Conservation (phyloP, 1,284 basidiomycete genomes). For the Afroboletus lepidellus region DNA sequence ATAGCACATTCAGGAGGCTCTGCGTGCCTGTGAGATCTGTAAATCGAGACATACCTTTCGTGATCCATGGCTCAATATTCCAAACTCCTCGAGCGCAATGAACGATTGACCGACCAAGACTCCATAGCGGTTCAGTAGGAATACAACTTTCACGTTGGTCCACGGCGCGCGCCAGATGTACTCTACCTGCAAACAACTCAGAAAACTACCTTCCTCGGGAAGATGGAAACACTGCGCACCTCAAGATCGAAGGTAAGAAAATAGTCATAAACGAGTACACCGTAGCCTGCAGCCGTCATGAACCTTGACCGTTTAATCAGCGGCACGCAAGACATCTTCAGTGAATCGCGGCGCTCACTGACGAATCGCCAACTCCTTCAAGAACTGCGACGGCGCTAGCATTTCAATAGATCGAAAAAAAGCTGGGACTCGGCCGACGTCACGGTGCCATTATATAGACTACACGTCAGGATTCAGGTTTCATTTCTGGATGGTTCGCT, state of each 20-base stretch:
- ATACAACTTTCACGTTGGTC: slow-evolving; percentile 10
- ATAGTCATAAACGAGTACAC: slow-evolving; percentile 17
- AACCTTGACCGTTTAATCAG: neutral
- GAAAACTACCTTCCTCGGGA: neutral
- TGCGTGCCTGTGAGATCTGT: neutral
- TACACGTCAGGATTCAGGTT: no score
- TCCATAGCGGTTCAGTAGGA: slow-evolving; percentile 9
- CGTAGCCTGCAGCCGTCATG: slow-evolving; percentile 3
- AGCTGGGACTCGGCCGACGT: no score
- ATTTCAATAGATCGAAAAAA: no score
- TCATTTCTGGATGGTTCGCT: no score
- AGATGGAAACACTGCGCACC: slow-evolving; percentile 1
- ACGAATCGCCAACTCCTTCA: neutral
- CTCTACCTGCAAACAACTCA: slow-evolving; percentile 1
- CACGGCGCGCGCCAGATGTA: slow-evolving; percentile 18
- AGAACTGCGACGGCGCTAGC: neutral
- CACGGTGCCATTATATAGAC: no score
- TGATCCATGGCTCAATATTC: neutral
- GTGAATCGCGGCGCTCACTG: neutral
- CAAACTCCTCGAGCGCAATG: neutral
- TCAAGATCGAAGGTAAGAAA: slow-evolving; percentile 15
- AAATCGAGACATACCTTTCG: neutral
- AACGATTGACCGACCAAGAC: slow-evolving; percentile 5
- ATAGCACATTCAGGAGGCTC: no score
- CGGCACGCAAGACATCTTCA: neutral